Conservation (phyloP, 805 yeast species). For the Ascoidea tarda region DNA sequence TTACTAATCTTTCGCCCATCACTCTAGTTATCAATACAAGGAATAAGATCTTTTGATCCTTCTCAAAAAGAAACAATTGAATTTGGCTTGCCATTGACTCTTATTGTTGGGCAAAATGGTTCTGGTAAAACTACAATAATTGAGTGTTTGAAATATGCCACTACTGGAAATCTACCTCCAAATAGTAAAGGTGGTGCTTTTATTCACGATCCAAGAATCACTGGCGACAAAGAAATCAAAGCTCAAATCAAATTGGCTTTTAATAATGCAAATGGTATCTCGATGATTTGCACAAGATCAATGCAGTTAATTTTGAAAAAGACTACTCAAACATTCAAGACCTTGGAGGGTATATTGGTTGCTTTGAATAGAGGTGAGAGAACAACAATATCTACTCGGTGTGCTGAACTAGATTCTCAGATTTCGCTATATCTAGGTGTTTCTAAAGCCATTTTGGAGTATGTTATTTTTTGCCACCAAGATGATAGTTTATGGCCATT, state of each 20-base stretch:
- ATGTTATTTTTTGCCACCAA: conserved; percentile 94
- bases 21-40: conserved; percentile 46
- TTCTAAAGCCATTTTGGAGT: conserved; percentile 73
- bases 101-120: conserved; percentile 93
- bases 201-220: conserved; percentile 78
- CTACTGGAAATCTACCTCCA: conserved; percentile 95
- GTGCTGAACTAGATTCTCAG: conserved; percentile 69
- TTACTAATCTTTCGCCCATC: too few relatives aligned
- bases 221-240: conserved; percentile 60
- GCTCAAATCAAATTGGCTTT: conserved; percentile 90
- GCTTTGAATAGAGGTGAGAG: conserved; percentile 42
- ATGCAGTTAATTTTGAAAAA: conserved; percentile 60
- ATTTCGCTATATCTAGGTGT: conserved; percentile 82
- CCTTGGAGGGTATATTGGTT: conserved; percentile 78
- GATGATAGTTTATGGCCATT: conserved; percentile 97
- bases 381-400: conserved; percentile 63
- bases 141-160: conserved; percentile 85
- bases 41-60: conserved; percentile 86
- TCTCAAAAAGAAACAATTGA: conserved; percentile 73
- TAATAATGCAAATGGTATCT: conserved; percentile 52
- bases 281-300: conserved; percentile 78
- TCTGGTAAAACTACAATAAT: conserved; percentile 94
- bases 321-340: conserved; percentile 62
- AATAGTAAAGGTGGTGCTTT: conserved; percentile 94
- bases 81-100: conserved; percentile 80